Conservation (phyloP, 2,329 filamentous ascomycete genomes). For the Dactylonectria macrodidyma region DNA sequence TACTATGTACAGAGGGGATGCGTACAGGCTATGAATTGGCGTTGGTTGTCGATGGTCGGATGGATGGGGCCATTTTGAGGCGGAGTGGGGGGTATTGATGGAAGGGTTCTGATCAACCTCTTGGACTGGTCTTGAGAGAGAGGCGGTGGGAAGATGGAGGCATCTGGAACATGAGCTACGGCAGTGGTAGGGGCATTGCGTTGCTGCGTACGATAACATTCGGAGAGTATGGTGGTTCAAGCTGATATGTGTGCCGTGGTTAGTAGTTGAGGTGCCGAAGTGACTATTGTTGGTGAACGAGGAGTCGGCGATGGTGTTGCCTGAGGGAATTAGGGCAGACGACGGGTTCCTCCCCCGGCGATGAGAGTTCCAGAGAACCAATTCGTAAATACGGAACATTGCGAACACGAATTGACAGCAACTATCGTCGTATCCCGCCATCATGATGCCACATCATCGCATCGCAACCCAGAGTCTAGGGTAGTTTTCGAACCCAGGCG, state of each 20-base stretch:
- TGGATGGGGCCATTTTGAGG: conserved; percentile 19
- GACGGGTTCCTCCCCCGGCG: background rate
- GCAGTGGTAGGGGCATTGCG: background rate
- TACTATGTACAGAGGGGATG: background rate
- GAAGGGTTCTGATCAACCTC: background rate
- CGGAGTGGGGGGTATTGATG: conserved; percentile 10
- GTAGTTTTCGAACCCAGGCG: background rate
- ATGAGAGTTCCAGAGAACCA: background rate
- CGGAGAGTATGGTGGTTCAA: background rate
- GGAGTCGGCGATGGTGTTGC: background rate
- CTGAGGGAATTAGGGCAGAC: background rate
- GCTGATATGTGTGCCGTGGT: background rate
- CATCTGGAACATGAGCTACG: too few relatives aligned
- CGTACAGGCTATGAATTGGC: background rate
- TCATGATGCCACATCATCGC: background rate
- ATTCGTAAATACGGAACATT: background rate
- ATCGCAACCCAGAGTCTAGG: background rate
- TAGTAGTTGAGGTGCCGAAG: background rate
- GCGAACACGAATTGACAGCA: background rate
- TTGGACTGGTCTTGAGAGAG: background rate
- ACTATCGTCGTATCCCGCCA: background rate
- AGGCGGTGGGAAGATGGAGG: conserved; percentile 5
- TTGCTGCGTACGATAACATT: background rate
- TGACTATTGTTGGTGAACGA: background rate
- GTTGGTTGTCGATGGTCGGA: background rate